Percentiles rank a stretch among this genome's conserved stretches.
Evolutionary conservation across 805 yeast genomes (phyloP).

Genomic region (Candida adriatica): DNA sequence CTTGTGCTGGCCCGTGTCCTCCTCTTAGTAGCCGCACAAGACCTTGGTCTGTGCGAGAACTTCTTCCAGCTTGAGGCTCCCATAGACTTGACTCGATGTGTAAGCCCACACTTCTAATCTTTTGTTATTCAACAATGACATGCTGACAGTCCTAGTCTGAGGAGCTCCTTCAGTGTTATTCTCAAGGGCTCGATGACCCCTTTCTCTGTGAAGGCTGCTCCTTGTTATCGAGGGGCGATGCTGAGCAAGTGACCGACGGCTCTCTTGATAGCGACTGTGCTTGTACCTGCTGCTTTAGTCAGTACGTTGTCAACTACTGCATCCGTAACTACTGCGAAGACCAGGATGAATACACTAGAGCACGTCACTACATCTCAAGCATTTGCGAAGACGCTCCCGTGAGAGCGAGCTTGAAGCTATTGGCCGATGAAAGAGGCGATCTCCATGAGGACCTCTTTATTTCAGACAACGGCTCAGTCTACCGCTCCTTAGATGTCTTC

Average conservation of each 20-base stretch:
- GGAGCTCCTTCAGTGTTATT: slow-evolving; percentile 12
- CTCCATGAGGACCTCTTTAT: slow-evolving; percentile 8
- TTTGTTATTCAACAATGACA: too few relatives aligned
- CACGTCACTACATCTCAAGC: slow-evolving; percentile 5
- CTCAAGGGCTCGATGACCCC: slow-evolving; percentile 17
- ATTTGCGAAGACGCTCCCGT: slow-evolving; percentile 13
- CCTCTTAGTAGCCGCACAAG: too few relatives aligned
- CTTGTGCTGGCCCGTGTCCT: too few relatives aligned
- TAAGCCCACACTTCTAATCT: too few relatives aligned
- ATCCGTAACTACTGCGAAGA: slow-evolving; percentile 19
- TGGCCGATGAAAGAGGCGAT: slow-evolving; percentile 1
- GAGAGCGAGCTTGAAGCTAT: slow-evolving; percentile 14
- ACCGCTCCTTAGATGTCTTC: slow-evolving; percentile 14
- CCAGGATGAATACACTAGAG: slow-evolving; percentile 10
- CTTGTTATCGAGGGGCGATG: slow-evolving; percentile 6
- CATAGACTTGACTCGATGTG: too few relatives aligned
- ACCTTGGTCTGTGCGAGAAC: background rate
- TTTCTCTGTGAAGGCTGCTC: slow-evolving; percentile 24
- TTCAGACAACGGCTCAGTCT: slow-evolving; percentile 13
- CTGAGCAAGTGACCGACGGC: background rate
- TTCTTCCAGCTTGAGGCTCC: too few relatives aligned
- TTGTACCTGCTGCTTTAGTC: slow-evolving; percentile 22
- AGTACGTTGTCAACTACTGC: slow-evolving; percentile 20
- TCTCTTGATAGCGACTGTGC: slow-evolving; percentile 17
- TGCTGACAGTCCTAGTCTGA: slow-evolving; percentile 1